These are phyloP conservation scores for Podospora fimiseda DNA, from an alignment of 495 filamentous ascomycete species.

Conservation along the genomic window DNA sequence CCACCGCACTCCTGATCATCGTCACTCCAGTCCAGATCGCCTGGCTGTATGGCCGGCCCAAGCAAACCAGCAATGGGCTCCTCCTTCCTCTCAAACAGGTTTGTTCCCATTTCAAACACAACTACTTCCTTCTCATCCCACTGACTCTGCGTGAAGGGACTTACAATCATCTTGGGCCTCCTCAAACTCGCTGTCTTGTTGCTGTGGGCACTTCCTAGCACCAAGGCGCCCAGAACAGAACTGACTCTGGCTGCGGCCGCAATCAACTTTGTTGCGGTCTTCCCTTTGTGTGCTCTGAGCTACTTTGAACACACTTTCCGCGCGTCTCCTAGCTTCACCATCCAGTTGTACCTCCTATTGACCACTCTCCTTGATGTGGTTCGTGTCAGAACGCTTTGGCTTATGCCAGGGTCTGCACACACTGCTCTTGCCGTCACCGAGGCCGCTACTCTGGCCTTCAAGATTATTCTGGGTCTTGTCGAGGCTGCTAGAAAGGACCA, in stretches of 20 bases:
- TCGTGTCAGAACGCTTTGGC: conserved; percentile 3
- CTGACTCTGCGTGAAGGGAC: no score
- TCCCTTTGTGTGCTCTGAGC: conserved; percentile 1
- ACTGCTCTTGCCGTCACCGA: neutral
- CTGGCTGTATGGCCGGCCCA: conserved; percentile 3
- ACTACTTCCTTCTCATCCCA: neutral
- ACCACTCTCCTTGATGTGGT: conserved; percentile 1
- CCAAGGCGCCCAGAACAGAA: conserved; percentile 1
- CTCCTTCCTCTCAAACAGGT: conserved; percentile 1
- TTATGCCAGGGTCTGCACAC: conserved; percentile 1
- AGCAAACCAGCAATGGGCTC: conserved; percentile 1
- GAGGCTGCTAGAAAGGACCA: conserved; percentile 3
- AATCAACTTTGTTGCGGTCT: conserved; percentile 1
- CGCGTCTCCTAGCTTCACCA: conserved; percentile 4
- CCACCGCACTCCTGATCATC: neutral
- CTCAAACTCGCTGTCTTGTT: conserved; percentile 5
- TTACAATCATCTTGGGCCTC: neutral
- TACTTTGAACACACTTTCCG: conserved; percentile 8
- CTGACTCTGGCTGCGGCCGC: conserved; percentile 6
- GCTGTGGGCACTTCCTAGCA: conserved; percentile 6
- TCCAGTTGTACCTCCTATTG: conserved; percentile 4
- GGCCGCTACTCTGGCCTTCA: neutral
- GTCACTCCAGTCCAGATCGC: conserved; percentile 1
- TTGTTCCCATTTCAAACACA: neutral
- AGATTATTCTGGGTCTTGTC: neutral